These are phyloP conservation scores for Candida golubevii DNA, from an alignment of 805 yeast genomes.

Conservation along the genomic window DNA sequence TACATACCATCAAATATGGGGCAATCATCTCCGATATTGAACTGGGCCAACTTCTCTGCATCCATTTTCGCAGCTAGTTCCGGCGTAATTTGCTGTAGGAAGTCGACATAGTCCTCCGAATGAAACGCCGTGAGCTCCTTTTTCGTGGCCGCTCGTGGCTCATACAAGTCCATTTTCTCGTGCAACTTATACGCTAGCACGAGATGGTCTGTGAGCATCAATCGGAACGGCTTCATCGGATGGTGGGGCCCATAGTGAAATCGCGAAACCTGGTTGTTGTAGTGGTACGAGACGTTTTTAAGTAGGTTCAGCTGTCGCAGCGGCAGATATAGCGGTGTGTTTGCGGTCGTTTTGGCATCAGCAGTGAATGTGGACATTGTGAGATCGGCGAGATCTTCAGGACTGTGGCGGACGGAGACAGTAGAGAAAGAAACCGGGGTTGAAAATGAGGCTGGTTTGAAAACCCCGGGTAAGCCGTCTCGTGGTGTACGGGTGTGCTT, in stretches of 20 bases:
- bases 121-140: slow-evolving; percentile 82
- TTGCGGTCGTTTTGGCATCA: slow-evolving; percentile 30
- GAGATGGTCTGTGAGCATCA: slow-evolving; percentile 90
- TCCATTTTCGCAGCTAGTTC: slow-evolving; percentile 59
- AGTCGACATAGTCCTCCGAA: slow-evolving; percentile 79
- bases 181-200: slow-evolving; percentile 81
- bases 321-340: slow-evolving; percentile 31
- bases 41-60: slow-evolving; percentile 54
- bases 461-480: too few relatives aligned
- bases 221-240: slow-evolving; percentile 97
- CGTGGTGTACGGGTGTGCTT: too few relatives aligned
- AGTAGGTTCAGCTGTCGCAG: slow-evolving; percentile 11
- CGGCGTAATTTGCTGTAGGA: slow-evolving; percentile 72
- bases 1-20: slow-evolving; percentile 94
- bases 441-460: too few relatives aligned
- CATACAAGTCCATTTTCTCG: slow-evolving; percentile 84
- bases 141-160: slow-evolving; percentile 76
- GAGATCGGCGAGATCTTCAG: too few relatives aligned
- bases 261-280: slow-evolving; percentile 71
- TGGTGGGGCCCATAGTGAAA: slow-evolving; percentile 91
- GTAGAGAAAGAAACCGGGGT: too few relatives aligned
- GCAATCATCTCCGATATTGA: slow-evolving; percentile 91
- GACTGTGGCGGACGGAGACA: too few relatives aligned
- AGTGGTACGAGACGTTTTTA: slow-evolving; percentile 75
- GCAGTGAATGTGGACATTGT: slow-evolving; percentile 24